A percentile compares a stretch with the other conserved stretches of the same genome.
Conservation (phyloP, 2,329 filamentous ascomycete genomes). For the Claviceps humidiphila region DNA sequence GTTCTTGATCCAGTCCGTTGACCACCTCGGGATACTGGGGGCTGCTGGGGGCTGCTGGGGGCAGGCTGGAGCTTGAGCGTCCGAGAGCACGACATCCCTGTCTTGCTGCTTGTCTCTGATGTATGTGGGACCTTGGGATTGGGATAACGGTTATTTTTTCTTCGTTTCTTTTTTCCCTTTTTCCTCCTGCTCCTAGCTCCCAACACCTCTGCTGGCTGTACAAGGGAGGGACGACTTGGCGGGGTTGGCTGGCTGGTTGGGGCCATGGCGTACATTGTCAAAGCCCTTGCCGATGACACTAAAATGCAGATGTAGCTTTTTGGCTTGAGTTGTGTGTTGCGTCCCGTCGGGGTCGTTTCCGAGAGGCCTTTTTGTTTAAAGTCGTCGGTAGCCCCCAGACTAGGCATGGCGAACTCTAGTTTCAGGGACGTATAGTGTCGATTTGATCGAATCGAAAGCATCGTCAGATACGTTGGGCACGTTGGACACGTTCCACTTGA, state of each 20-base stretch:
- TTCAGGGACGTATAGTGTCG: neutral
- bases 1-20: neutral
- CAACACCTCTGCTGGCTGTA: neutral
- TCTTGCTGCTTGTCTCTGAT: neutral
- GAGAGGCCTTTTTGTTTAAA: constrained; percentile 2
- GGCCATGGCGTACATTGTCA: neutral
- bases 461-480: neutral
- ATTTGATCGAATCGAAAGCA: too few relatives aligned
- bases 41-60: neutral
- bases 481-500: neutral
- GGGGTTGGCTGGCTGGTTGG: neutral
- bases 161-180: neutral
- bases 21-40: too few relatives aligned
- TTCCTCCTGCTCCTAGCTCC: neutral
- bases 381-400: neutral
- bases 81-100: constrained; percentile 5
- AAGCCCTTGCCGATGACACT: constrained; percentile 6
- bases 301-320: constrained; percentile 4
- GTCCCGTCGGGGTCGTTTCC: neutral
- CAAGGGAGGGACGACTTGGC: neutral
- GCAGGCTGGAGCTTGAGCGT: neutral
- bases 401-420: neutral
- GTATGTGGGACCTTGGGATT: neutral
- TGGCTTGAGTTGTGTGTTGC: neutral
- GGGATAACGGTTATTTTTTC: constrained; percentile 1